Evolutionary conservation across 345 rosid species (phyloP).

Genomic region (Hirschfeldia incana): DNA sequence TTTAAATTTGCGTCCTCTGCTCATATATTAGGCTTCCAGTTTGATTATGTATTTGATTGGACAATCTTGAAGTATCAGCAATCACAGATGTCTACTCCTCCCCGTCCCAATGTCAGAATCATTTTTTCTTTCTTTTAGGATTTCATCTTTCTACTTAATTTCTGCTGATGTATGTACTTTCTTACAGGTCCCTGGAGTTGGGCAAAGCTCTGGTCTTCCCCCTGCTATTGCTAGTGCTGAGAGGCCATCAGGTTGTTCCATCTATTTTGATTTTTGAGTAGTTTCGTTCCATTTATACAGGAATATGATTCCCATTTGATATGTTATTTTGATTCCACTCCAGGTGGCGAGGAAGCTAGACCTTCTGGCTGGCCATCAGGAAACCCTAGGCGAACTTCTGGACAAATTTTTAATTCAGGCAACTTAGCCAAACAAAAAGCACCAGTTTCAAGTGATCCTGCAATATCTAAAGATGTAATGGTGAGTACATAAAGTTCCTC

Average conservation of each 20-base stretch:
- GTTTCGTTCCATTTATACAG: neutral
- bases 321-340: constrained; percentile 18
- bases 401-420: constrained; percentile 48
- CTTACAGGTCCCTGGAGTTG: constrained; percentile 65
- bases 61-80: constrained; percentile 90
- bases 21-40: constrained; percentile 67
- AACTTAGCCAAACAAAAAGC: constrained; percentile 51
- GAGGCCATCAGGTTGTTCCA: constrained; percentile 60
- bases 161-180: constrained; percentile 18
- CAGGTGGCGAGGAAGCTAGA: constrained; percentile 51
- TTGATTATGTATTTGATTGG: constrained; percentile 92
- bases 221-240: constrained; percentile 57
- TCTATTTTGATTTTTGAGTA: constrained; percentile 7
- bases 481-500: constrained; percentile 31
- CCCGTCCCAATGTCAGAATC: constrained; percentile 59
- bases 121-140: neutral
- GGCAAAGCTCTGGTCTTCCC: constrained; percentile 74
- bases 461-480: constrained; percentile 51
- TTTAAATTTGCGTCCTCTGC: constrained; percentile 11
- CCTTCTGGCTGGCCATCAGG: constrained; percentile 50
- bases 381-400: constrained; percentile 50
- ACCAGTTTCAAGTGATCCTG: constrained; percentile 51
- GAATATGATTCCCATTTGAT: constrained; percentile 3
- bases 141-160: neutral
- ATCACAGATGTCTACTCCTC: constrained; percentile 63